Conservation (phyloP, 768 basidiomycete genomes). For the Chalciporus piperatus region DNA sequence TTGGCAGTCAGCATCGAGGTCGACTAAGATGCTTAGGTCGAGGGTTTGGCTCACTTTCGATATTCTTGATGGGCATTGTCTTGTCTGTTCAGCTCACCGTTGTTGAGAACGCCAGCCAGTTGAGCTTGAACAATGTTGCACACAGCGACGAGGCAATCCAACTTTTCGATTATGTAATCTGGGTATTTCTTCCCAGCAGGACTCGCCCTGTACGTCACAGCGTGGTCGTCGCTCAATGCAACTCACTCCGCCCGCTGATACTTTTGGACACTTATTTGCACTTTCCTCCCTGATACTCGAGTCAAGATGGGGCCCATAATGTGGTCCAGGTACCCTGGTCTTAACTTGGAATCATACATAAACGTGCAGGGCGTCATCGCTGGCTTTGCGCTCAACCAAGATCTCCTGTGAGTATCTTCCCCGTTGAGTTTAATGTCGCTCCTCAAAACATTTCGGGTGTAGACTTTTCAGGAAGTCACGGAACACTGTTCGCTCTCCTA, state of each 20-base stretch:
- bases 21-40: not conserved
- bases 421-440: constrained; percentile 15
- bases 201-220: too few relatives aligned
- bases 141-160: constrained; percentile 15
- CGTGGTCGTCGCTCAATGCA: too few relatives aligned
- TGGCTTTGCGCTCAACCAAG: not conserved
- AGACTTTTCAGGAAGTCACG: constrained; percentile 2
- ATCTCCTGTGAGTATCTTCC: constrained; percentile 19
- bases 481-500: not conserved
- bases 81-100: constrained; percentile 7
- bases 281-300: not conserved
- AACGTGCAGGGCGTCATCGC: constrained; percentile 3
- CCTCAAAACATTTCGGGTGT: constrained; percentile 4
- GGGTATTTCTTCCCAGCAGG: constrained; percentile 8
- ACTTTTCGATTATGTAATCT: constrained; percentile 30
- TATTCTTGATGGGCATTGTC: constrained; percentile 77
- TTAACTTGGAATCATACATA: constrained; percentile 5
- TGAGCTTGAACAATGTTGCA: constrained; percentile 20
- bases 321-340: constrained; percentile 2
- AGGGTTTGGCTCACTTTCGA: constrained; percentile 59
- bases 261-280: not conserved
- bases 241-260: too few relatives aligned
- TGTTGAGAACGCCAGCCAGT: constrained; percentile 3
- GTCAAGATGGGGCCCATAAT: not conserved
- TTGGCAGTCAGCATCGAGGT: not conserved